phyloP scores from a whole-genome alignment of 2,329 filamentous ascomycete species.

The Colletotrichum higginsianum region DNA sequence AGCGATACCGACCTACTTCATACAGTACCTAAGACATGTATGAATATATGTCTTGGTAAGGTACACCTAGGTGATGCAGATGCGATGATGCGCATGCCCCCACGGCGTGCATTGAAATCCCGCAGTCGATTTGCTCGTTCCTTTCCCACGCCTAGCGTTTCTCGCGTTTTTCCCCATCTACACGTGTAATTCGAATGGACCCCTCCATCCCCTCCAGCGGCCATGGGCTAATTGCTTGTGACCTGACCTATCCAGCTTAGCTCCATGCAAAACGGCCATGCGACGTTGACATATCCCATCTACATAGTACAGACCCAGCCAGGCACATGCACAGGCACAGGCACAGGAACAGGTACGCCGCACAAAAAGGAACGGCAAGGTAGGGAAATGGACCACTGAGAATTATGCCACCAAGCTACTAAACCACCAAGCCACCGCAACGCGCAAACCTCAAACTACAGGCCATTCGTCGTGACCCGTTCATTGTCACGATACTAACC shows the following conservation, averaged over 20 bases:
- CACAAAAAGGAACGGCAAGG: neutral
- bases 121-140: neutral
- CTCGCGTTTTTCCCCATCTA: too few relatives aligned
- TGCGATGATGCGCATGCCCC: neutral
- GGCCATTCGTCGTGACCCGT: neutral
- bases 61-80: neutral
- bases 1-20: too few relatives aligned
- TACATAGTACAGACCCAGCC: neutral
- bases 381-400: neutral
- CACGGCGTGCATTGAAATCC: neutral
- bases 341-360: neutral
- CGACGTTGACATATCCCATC: neutral
- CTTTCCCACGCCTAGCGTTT: neutral
- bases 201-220: neutral
- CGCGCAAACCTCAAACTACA: neutral
- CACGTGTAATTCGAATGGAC: too few relatives aligned
- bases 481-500: neutral
- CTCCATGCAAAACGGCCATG: slow-evolving; percentile 9
- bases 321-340: slow-evolving; percentile 8
- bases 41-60: too few relatives aligned
- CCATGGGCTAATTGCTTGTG: neutral
- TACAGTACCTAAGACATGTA: too few relatives aligned
- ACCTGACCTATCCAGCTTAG: neutral
- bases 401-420: neutral
- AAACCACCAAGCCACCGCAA: slow-evolving; percentile 3